Conservation (phyloP, 805 yeast species). For the Suhomyces emberorum region DNA sequence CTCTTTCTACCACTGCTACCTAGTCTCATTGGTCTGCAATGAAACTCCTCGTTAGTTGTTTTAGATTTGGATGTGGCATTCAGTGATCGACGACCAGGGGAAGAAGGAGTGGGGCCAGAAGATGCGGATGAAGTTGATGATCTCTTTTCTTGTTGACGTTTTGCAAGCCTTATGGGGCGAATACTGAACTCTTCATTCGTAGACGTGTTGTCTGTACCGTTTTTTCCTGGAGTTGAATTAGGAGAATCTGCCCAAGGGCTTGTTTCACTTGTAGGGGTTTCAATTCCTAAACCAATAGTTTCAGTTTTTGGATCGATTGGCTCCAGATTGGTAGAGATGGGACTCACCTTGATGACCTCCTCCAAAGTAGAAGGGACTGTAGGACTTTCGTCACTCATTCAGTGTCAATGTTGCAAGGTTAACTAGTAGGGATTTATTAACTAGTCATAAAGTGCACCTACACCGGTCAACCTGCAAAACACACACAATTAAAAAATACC, state of each 20-base stretch:
- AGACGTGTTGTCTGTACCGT: slow-evolving; percentile 2
- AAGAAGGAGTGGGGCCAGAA: slow-evolving; percentile 6
- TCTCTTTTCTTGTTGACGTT: slow-evolving; percentile 17
- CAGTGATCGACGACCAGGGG: slow-evolving; percentile 5
- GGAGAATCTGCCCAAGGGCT: slow-evolving; percentile 5
- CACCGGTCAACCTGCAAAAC: too few species aligned
- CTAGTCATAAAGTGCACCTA: too few species aligned
- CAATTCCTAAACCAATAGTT: slow-evolving; percentile 6
- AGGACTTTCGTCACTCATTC: too few species aligned
- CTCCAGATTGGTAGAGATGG: neutral
- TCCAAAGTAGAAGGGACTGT: too few species aligned
- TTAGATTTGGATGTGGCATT: slow-evolving; percentile 1
- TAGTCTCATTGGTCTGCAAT: slow-evolving; percentile 36
- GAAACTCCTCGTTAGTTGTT: slow-evolving; percentile 26
- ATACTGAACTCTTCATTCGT: slow-evolving; percentile 11
- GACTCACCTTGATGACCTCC: neutral
- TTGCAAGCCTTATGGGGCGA: slow-evolving; percentile 28
- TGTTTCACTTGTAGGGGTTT: slow-evolving; percentile 5
- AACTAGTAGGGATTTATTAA: too few species aligned
- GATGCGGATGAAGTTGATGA: slow-evolving; percentile 6
- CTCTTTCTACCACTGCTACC: slow-evolving; percentile 12
- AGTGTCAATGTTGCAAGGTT: too few species aligned
- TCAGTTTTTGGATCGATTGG: neutral
- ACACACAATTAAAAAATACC: too few species aligned
- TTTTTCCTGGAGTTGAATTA: neutral